Evolutionary conservation across 2,329 filamentous ascomycete species (phyloP).

Genomic region (Zopfia rhizophila): DNA sequence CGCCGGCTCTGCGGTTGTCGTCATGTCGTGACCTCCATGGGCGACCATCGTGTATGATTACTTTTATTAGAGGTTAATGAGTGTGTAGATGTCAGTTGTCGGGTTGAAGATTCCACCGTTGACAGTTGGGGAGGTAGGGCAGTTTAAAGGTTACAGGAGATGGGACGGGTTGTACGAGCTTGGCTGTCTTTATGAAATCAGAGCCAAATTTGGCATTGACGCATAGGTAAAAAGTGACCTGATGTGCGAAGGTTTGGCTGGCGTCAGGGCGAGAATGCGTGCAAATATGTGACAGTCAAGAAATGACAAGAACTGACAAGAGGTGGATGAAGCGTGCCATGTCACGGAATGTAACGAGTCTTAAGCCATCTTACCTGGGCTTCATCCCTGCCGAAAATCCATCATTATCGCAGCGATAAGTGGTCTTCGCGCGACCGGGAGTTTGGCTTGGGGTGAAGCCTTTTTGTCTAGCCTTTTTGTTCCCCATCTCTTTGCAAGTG

Average conservation of each 20-base stretch:
- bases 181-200: conserved; percentile 24
- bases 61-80: conserved; percentile 8
- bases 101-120: conserved; percentile 47
- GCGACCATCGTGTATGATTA: conserved; percentile 41
- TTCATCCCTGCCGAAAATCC: no score
- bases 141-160: conserved; percentile 30
- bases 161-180: conserved; percentile 14
- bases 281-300: conserved; percentile 46
- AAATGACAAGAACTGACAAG: conserved; percentile 33
- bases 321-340: conserved; percentile 40
- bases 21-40: conserved; percentile 39
- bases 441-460: no score
- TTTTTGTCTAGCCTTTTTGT: no score
- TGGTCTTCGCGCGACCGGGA: no score
- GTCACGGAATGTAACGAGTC: conserved; percentile 35
- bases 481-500: no score
- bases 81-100: conserved; percentile 15
- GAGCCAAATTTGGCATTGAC: conserved; percentile 36
- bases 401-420: no score
- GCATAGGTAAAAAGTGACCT: conserved; percentile 28
- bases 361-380: conserved; percentile 17
- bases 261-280: conserved; percentile 36
- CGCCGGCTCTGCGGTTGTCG: conserved; percentile 16
- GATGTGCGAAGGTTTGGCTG: conserved; percentile 27
- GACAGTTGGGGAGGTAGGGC: conserved; percentile 20